A percentile compares a stretch with the other conserved stretches of the same genome.
Conservation (phyloP, 164 flowering plant species). For the Dillenia turbinata region DNA sequence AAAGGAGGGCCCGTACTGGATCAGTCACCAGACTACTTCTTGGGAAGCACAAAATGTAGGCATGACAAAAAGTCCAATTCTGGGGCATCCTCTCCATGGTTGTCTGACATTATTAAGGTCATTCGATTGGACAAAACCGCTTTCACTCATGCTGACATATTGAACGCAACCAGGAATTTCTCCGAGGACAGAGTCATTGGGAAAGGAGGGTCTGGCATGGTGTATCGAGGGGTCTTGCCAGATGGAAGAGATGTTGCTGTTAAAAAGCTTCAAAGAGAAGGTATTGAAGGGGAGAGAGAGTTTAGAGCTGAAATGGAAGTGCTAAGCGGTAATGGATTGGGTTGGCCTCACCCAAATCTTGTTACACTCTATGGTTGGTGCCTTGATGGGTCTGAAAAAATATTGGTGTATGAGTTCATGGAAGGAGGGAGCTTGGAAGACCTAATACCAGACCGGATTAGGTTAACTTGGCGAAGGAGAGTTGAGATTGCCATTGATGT, state of each 20-base stretch:
- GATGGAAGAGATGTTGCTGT: conserved; percentile 83
- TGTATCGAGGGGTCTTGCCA: conserved; percentile 67
- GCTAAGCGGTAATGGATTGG: conserved; percentile 50
- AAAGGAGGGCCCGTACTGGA: conserved; percentile 17
- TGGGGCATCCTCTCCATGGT: conserved; percentile 44
- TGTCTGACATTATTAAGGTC: conserved; percentile 50
- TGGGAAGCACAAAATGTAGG: conserved; percentile 29
- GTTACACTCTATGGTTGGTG: conserved; percentile 90
- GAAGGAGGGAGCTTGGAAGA: conserved; percentile 89
- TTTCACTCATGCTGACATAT: conserved; percentile 67
- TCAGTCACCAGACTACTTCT: conserved; percentile 19
- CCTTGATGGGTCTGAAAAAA: conserved; percentile 60
- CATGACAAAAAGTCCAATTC: conserved; percentile 43
- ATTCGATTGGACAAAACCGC: conserved; percentile 64
- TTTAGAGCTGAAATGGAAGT: conserved; percentile 89
- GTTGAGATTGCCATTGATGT: conserved; percentile 65
- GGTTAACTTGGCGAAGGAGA: conserved; percentile 55
- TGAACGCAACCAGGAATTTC: conserved; percentile 64
- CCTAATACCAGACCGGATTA: conserved; percentile 36
- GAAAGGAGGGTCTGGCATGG: conserved; percentile 77
- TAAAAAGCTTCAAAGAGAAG: conserved; percentile 79
- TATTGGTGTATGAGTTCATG: conserved; percentile 85
- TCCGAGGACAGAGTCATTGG: conserved; percentile 67
- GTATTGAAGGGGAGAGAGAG: conserved; percentile 78
- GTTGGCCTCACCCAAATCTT: conserved; percentile 88